Percentiles rank a stretch among this genome's conserved stretches.
Evolutionary conservation across 805 yeast species (phyloP).

Genomic region (Candida sithepensis): DNA sequence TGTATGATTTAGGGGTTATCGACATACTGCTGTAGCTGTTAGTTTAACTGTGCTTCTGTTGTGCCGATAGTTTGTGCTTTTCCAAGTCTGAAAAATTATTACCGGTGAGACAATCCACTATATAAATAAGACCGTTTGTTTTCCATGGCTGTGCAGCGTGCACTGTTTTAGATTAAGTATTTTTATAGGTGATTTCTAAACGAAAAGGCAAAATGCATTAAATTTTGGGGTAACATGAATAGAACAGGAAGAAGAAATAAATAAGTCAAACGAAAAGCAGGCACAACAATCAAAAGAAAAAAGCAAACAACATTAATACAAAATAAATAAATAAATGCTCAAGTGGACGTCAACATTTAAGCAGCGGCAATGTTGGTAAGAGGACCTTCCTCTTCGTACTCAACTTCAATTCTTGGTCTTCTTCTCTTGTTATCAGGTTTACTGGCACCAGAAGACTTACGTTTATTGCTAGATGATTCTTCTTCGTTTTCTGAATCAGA

Average conservation of each 20-base stretch:
- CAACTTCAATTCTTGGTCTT: conserved; percentile 67
- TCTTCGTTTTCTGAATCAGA: conserved; percentile 29
- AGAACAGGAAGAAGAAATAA: not conserved
- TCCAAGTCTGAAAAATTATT: no score
- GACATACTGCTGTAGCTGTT: no score
- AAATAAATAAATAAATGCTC: not conserved
- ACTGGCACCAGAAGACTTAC: conserved; percentile 17
- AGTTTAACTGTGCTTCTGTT: no score
- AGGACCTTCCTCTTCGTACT: conserved; percentile 56
- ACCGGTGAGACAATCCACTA: no score
- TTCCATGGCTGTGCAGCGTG: not conserved
- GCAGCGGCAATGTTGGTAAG: conserved; percentile 27
- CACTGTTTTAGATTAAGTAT: not conserved
- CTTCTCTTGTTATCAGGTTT: conserved; percentile 43
- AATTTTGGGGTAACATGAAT: not conserved
- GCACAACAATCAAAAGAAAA: no score
- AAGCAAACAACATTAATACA: not conserved
- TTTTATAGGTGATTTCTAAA: not conserved
- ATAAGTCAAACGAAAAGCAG: no score
- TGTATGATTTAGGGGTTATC: not conserved
- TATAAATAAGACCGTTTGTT: not conserved
- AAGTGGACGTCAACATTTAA: not conserved
- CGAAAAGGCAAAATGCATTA: not conserved
- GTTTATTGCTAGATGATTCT: conserved; percentile 32
- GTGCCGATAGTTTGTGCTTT: no score